A percentile compares a stretch with the other conserved stretches of the same genome.
Conservation (phyloP, 805 yeast species). For the Myxozyma nipponensis region DNA sequence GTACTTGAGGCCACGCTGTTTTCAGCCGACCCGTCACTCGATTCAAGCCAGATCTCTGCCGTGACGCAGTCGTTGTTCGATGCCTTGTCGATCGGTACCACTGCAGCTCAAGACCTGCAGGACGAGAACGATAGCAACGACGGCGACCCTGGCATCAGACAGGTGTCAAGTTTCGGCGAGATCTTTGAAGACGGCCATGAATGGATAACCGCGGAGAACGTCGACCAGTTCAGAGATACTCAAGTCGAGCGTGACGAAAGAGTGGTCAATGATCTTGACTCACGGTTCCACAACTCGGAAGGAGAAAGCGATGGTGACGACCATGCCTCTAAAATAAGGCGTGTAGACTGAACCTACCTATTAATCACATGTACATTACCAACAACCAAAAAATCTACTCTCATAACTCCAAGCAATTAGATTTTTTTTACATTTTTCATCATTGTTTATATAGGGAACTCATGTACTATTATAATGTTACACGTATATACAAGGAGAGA, state of each 20-base stretch:
- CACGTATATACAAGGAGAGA: background rate
- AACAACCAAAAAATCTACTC: no score
- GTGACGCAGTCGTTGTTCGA: slow-evolving; percentile 5
- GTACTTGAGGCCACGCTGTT: background rate
- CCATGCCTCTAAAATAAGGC: background rate
- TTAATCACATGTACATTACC: no score
- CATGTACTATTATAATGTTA: background rate
- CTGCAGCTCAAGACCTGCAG: background rate
- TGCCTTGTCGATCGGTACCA: slow-evolving; percentile 9
- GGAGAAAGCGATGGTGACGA: background rate
- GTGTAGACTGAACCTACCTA: background rate
- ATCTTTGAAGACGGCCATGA: slow-evolving; percentile 12
- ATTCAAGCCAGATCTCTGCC: background rate
- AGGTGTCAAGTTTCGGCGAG: slow-evolving; percentile 2
- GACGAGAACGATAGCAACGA: background rate
- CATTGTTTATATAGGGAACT: background rate
- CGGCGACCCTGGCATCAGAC: background rate
- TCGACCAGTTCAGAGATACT: slow-evolving; percentile 17
- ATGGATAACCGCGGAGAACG: slow-evolving; percentile 27
- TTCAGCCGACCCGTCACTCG: background rate
- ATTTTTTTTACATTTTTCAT: no score
- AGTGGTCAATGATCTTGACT: background rate
- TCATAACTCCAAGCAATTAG: background rate
- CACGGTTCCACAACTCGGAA: background rate
- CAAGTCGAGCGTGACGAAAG: background rate